A percentile compares a stretch with the other conserved stretches of the same genome.
Evolutionary conservation across 257 asterid species (phyloP).

Genomic region (Penstemon barbatus): DNA sequence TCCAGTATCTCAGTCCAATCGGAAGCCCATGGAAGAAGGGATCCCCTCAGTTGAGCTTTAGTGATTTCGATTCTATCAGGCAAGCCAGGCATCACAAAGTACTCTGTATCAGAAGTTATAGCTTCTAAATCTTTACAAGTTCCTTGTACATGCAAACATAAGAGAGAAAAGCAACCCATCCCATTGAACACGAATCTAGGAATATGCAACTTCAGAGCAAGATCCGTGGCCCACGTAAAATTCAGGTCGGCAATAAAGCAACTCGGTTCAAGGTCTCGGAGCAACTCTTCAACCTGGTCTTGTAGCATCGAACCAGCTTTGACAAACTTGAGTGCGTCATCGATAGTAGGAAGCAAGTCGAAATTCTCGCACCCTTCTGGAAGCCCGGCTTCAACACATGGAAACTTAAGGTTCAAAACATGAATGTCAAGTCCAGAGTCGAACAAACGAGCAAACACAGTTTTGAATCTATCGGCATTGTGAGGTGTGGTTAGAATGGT

Average conservation of each 20-base stretch:
- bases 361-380: slow-evolving; percentile 44
- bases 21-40: background rate
- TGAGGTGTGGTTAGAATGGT: slow-evolving; percentile 46
- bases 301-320: slow-evolving; percentile 28
- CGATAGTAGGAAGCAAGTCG: slow-evolving; percentile 32
- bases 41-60: slow-evolving; percentile 45
- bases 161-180: slow-evolving; percentile 51
- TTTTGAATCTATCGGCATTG: slow-evolving; percentile 32
- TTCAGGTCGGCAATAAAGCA: slow-evolving; percentile 48
- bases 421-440: slow-evolving; percentile 34
- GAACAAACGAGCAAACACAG: slow-evolving; percentile 38
- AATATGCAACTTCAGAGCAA: slow-evolving; percentile 29
- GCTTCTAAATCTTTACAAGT: slow-evolving; percentile 24
- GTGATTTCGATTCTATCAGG: slow-evolving; percentile 51
- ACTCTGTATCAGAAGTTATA: slow-evolving; percentile 37
- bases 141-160: slow-evolving; percentile 26
- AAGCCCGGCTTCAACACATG: slow-evolving; percentile 35
- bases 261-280: slow-evolving; percentile 27
- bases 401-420: slow-evolving; percentile 34
- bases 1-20: slow-evolving; percentile 29
- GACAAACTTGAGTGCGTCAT: slow-evolving; percentile 24
- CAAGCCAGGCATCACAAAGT: slow-evolving; percentile 47
- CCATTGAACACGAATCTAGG: slow-evolving; percentile 59
- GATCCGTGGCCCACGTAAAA: slow-evolving; percentile 39
- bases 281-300: slow-evolving; percentile 26